phyloP scores from a whole-genome alignment of 2,329 filamentous ascomycete genomes.

The Pleoardoris graminearum region DNA sequence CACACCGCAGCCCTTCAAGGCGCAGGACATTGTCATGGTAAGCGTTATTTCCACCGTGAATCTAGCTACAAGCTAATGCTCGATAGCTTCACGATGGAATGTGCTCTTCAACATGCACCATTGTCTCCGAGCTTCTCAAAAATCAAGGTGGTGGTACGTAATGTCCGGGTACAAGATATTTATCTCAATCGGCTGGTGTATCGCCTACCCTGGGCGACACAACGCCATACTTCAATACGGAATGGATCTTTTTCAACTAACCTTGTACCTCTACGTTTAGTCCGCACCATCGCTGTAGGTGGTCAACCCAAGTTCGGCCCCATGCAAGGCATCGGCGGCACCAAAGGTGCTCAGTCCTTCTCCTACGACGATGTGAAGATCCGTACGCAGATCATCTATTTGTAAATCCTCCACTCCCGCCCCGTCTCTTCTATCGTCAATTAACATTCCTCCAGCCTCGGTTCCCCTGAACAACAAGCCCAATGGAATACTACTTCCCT shows the following conservation, averaged over 20 bases:
- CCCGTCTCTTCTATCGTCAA: not conserved
- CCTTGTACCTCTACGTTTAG: too few relatives aligned
- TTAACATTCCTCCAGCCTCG: slow-evolving; percentile 20
- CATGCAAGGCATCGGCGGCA: slow-evolving; percentile 52
- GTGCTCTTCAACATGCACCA: slow-evolving; percentile 53
- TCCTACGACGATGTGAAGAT: slow-evolving; percentile 39
- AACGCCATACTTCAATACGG: too few relatives aligned
- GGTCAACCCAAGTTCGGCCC: slow-evolving; percentile 47
- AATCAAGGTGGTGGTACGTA: slow-evolving; percentile 50
- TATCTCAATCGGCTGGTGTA: too few relatives aligned
- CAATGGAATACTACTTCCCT: slow-evolving; percentile 34
- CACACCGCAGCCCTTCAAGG: slow-evolving; percentile 42
- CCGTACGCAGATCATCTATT: slow-evolving; percentile 36
- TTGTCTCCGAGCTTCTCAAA: slow-evolving; percentile 51
- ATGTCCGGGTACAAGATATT: too few relatives aligned
- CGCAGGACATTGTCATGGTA: slow-evolving; percentile 47
- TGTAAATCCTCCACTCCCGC: slow-evolving; percentile 17
- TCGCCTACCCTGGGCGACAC: too few relatives aligned
- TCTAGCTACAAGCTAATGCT: slow-evolving; percentile 3
- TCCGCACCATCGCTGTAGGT: slow-evolving; percentile 49
- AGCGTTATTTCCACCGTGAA: too few relatives aligned
- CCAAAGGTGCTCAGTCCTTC: slow-evolving; percentile 49
- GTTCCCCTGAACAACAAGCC: slow-evolving; percentile 33
- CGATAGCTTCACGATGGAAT: slow-evolving; percentile 47
- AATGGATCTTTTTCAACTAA: too few relatives aligned